Base-by-base conservation (phyloP, 2,329 filamentous ascomycete species). In the Diaporthe australafricana region DNA sequence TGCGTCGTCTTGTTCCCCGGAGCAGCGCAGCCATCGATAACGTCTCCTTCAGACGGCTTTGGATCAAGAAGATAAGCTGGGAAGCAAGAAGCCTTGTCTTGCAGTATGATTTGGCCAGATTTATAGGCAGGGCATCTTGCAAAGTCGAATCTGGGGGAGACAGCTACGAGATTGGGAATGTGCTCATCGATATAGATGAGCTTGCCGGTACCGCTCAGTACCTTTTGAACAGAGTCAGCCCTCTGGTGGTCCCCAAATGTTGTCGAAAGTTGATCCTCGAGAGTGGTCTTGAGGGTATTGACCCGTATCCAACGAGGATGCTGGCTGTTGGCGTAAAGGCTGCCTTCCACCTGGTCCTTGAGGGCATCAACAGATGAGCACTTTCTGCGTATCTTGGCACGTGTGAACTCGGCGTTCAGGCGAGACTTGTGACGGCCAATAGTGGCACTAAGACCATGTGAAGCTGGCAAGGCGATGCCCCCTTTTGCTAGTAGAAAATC, bases 1-100 rank as follows among this genome's bases (percentile, higher is more conserved):
- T 98, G 96, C 9, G 96, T 98, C 1, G 96, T 98, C 83, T 99
- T 99, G 81, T 99, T 99, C 7, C 96, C 96, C 1, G 96, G 96
- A 0, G 96, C 96, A 0, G 96, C 94, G 80, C 96, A 98, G 0
- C 94, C 94, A 81, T 99, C 96, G n/a, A 98, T 89, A 11, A 97
- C 85, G 77, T 96, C 91, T 30, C 94, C 94, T 75, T 92, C 89
- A 71, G 89, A 85, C 11, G 89, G 84, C 0, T 83, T 84, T 0
- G 93, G 90, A 66, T 97, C 87, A 0, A 99, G 85, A 3, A 99
- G 85, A 79, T 96, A 96, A 0, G 96, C 96, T 0, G 96, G 96
- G 78, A 99, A 98, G 79, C 96, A 99, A 0, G 95, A 98, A 0
- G 96, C 96, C 81, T 98, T 98, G 79, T 98, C 96, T 80, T 99